Percentiles rank a stretch among this genome's conserved stretches.
Conservation (phyloP, 1,284 basidiomycete genomes). For the Ceratobasidium theobromae region DNA sequence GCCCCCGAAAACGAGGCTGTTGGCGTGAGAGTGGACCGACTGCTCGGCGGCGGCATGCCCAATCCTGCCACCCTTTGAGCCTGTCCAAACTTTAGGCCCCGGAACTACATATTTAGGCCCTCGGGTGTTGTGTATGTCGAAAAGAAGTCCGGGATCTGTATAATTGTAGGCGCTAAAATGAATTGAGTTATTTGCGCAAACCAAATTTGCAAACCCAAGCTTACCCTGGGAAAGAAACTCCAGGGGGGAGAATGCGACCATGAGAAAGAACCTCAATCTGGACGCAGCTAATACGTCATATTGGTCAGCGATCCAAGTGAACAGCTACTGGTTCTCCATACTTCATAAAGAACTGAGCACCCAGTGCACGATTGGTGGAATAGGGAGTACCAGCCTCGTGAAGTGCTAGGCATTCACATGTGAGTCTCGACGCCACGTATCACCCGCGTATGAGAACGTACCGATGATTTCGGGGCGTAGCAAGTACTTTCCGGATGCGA, state of each 20-base stretch:
- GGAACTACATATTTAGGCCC: neutral
- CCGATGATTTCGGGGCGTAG: constrained; percentile 28
- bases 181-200: neutral
- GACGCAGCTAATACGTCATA: neutral
- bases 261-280: neutral
- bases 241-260: constrained; percentile 3
- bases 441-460: neutral
- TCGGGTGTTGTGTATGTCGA: neutral
- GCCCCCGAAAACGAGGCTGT: no score
- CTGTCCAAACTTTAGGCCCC: constrained; percentile 3
- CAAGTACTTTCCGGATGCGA: constrained; percentile 27
- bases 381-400: neutral
- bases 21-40: no score
- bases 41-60: no score
- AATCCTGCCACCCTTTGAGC: constrained; percentile 1
- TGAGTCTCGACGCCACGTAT: no score
- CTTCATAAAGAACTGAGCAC: constrained; percentile 11
- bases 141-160: neutral
- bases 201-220: neutral
- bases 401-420: neutral
- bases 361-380: neutral
- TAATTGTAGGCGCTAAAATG: neutral
- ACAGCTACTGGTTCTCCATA: neutral
- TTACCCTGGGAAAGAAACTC: constrained; percentile 12
- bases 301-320: neutral